Evolutionary conservation across 1,284 basidiomycete genomes (phyloP), one percentile per base, ranked within the genome.

Genomic region (Ganoderma leucocontextum): DNA sequence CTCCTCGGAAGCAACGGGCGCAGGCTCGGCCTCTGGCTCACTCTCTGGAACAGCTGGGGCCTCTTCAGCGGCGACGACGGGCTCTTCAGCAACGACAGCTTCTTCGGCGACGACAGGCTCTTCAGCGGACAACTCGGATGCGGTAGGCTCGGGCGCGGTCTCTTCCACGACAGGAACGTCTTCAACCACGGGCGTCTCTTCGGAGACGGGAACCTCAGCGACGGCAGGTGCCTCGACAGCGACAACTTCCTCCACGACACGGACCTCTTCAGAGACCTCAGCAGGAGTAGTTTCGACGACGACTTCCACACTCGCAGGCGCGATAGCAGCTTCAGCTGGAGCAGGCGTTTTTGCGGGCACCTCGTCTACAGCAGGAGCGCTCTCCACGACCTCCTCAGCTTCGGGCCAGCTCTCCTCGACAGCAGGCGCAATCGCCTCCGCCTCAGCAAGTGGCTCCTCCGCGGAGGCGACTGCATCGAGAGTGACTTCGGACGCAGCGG

Each of bases 361-460:
- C 60, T 72, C 70, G 22, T 59, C 65, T 29, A 62, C 35, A 15
- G 39, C 57, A 61, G 67, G 29, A 13, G 22, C n/a, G 33, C 36
- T 42, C 25, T 66, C 67, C 22, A 65, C 65, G 13, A 53, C 58
- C n/a, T 64, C 65, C 17, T 36, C 60, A 22, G 17, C 55, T n/a
- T 38, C 52, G 36, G 58, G n/a, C 17, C 22, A 15, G 62, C 42
- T 53, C n/a, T 33, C 42, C 39, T 62, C 61, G 13, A 33, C 60
- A 39, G 36, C 42, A 49, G 49, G n/a, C 9, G 60, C 67, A 6
- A 63, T 57, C n/a, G 38, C 52, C 6, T 29, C 57, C 17, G 52
- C 47, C 0, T 61, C 36, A 15, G 55, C 53, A 44, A 58, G 41
- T 25, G 67, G 59, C 19, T 67, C 61, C 1, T 62, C 52, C 17